Percentiles rank a stretch among this genome's conserved stretches.
phyloP scores from a whole-genome alignment of 768 basidiomycete species.

The Serendipita vermifera region DNA sequence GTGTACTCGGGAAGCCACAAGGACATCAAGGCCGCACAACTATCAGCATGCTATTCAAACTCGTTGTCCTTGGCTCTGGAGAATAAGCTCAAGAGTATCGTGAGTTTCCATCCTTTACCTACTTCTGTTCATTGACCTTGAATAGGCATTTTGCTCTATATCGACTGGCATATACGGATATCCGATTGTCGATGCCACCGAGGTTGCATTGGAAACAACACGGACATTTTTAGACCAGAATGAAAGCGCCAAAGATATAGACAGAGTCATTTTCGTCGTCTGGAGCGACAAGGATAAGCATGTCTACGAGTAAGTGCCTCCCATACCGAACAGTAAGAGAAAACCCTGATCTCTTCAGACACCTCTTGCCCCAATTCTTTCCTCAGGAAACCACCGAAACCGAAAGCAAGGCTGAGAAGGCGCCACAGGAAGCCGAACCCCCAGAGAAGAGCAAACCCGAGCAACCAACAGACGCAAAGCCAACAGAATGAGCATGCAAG shows the following conservation, averaged over 20 bases:
- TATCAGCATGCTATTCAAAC: slow-evolving; percentile 54
- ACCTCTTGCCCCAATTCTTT: no score
- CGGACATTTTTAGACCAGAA: slow-evolving; percentile 46
- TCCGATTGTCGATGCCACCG: slow-evolving; percentile 59
- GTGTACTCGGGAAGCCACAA: slow-evolving; percentile 36
- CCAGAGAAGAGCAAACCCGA: no score
- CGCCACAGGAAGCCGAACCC: no score
- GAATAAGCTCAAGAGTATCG: slow-evolving; percentile 50
- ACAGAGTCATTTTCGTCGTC: slow-evolving; percentile 62
- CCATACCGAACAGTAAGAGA: no score
- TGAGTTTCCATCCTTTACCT: slow-evolving; percentile 23
- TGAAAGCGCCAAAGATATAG: slow-evolving; percentile 33
- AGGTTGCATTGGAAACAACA: slow-evolving; percentile 48
- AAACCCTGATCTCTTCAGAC: no score
- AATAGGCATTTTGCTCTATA: slow-evolving; percentile 65
- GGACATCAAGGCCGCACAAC: slow-evolving; percentile 36
- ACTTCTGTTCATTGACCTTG: background rate
- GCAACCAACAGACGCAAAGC: no score
- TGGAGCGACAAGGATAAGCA: slow-evolving; percentile 51
- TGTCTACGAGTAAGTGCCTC: slow-evolving; percentile 58
- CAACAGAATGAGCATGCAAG: no score
- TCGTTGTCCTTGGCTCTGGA: slow-evolving; percentile 51
- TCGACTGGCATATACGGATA: slow-evolving; percentile 73
- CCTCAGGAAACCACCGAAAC: no score
- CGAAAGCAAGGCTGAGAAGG: no score